Conservation (phyloP, 352 stramenopile genomes). For the Phytophthora macrochlamydospora region DNA sequence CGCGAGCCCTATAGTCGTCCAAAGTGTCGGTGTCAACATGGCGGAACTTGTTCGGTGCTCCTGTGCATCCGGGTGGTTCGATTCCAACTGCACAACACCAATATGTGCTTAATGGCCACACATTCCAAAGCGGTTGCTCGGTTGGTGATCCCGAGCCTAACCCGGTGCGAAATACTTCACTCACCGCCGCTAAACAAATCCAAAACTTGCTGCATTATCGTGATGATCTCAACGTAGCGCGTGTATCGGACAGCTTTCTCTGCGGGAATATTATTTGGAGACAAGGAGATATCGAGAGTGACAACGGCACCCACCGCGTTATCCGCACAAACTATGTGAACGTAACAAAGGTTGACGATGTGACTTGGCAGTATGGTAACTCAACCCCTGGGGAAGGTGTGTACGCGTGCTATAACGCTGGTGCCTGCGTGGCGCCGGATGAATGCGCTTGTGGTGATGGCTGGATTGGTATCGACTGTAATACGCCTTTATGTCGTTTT, state of each 20-base stretch:
- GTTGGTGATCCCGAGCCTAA: constrained; percentile 66
- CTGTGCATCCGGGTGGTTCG: too few relatives aligned
- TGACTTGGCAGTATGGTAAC: constrained; percentile 70
- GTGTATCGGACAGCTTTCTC: constrained; percentile 65
- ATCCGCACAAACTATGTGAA: constrained; percentile 94
- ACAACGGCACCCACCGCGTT: constrained; percentile 51
- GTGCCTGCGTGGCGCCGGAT: constrained; percentile 92
- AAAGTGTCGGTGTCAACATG: too few relatives aligned
- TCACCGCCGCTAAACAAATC: constrained; percentile 44
- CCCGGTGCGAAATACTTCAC: constrained; percentile 28
- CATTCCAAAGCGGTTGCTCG: constrained; percentile 95
- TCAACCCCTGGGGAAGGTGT: constrained; percentile 90
- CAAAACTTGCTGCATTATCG: constrained; percentile 57
- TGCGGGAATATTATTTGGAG: constrained; percentile 92
- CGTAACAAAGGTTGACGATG: constrained; percentile 79
- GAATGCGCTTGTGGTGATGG: constrained; percentile 92
- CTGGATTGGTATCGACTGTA: constrained; percentile 95
- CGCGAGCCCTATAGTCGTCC: too few relatives aligned
- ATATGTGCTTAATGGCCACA: constrained; percentile 59
- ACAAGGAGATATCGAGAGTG: constrained; percentile 91
- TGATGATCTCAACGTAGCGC: constrained; percentile 62
- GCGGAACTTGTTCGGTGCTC: too few relatives aligned
- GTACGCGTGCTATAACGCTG: constrained; percentile 94
- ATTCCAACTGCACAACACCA: too few relatives aligned
- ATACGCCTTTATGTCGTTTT: constrained; percentile 92